Base-by-base conservation (phyloP, 2,329 filamentous ascomycete species). In the Knufia fluminis region DNA sequence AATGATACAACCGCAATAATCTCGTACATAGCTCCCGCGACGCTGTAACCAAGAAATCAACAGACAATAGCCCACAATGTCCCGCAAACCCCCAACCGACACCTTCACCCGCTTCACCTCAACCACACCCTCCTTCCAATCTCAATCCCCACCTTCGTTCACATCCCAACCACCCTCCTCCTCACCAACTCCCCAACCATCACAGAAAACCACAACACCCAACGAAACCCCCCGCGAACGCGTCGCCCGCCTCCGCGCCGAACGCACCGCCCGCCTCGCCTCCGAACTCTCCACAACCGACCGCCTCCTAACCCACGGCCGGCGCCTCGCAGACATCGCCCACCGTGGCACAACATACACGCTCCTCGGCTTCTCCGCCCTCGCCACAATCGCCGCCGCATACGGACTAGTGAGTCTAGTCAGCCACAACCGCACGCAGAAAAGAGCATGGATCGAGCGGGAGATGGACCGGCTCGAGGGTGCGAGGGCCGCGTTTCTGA, bases 151-250 rank as follows among this genome's bases (percentile, higher is more conserved):
- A 19, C 70, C 70, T 56, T 68, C 62, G 58, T 59, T 55, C 22
- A 43, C 60, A 39, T 32, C 52, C 57, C 52, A 50, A 53, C 48
- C 50, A 49, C 58, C 42, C 62, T 62, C 19, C 66, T 61, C 59
- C 61, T 50, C 58, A 20, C 55, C 55, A 35, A 12, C n/a, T n/a
- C n/a, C n/a, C 26, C 48, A 54, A 14, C 36, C 50, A 7, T 16
- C 49, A 53, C 47, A 46, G 42, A 16, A 33, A 17, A 19, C 12
- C n/a, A 48, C n/a, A 24, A 45, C 33, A 43, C 38, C 48, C 46
- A 59, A 61, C 54, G 83, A 87, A 68, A 83, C 82, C 1, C 77
- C 83, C 44, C 79, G 80, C 64, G 77, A 86, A 68, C 80, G 82
- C 59, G 83, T 87, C 31, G 76, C 79, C 55, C 75, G 83, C 52